Evolutionary conservation across 768 basidiomycete species (phyloP).

Genomic region (Scleroderma bovista): DNA sequence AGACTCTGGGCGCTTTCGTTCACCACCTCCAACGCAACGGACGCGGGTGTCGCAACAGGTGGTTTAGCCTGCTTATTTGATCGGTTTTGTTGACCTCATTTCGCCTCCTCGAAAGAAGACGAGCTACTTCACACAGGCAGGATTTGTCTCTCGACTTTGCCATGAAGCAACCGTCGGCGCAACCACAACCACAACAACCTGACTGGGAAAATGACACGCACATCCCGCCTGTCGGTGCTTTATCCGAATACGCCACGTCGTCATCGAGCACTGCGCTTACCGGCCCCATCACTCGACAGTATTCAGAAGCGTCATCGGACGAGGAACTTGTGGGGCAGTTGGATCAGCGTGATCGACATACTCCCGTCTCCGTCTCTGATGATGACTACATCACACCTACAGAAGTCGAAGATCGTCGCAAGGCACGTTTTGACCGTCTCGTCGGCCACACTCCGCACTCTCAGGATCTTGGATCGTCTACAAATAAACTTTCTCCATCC

Average conservation of each 20-base stretch:
- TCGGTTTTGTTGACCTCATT: conserved; percentile 6
- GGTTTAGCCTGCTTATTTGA: conserved; percentile 7
- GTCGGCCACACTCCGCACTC: conserved; percentile 8
- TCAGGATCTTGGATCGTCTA: conserved; percentile 16
- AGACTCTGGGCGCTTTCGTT: no score
- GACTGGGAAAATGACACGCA: conserved; percentile 4
- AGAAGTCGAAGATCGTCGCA: conserved; percentile 25
- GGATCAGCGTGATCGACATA: conserved; percentile 28
- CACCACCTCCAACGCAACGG: conserved; percentile 71
- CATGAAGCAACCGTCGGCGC: no score
- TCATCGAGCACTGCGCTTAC: conserved; percentile 54
- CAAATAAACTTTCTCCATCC: conserved; percentile 13
- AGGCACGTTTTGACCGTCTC: conserved; percentile 15
- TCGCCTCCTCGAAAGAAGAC: conserved; percentile 42
- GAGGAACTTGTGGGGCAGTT: conserved; percentile 24
- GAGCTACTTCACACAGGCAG: conserved; percentile 10
- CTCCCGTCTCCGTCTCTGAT: conserved; percentile 21
- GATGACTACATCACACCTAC: conserved; percentile 28
- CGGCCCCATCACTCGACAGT: no score
- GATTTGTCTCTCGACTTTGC: conserved; percentile 4
- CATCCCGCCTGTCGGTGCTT: conserved; percentile 27
- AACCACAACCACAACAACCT: conserved; percentile 2
- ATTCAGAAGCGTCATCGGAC: conserved; percentile 11
- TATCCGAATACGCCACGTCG: conserved; percentile 57
- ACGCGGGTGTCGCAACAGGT: conserved; percentile 82